Evolutionary conservation across 306 rosid genomes (phyloP).

Genomic region (Quercus cerris): DNA sequence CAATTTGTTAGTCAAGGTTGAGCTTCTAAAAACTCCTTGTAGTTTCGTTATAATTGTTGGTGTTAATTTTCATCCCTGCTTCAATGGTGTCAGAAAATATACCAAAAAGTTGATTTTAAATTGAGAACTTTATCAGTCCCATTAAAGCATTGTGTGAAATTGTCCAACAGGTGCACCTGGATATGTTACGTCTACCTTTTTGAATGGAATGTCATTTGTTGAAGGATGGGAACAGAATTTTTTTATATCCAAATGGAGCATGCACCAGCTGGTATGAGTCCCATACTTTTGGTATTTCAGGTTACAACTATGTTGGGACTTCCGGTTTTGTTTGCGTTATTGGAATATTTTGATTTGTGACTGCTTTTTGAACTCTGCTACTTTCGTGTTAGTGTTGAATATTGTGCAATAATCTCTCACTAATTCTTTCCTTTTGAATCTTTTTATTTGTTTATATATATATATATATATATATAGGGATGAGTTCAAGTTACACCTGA

Average conservation of each 20-base stretch:
- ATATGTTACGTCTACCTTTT: slow-evolving; percentile 58
- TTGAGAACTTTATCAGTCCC: neutral
- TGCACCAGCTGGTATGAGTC: slow-evolving; percentile 90
- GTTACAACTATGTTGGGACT: neutral
- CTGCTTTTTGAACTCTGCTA: neutral
- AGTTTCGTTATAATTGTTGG: neutral
- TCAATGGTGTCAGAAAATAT: too few species aligned
- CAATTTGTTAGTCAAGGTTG: neutral
- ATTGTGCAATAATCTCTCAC: neutral
- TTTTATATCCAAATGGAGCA: slow-evolving; percentile 94
- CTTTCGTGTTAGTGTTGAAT: neutral
- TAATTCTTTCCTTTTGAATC: neutral
- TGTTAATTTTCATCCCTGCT: too few species aligned
- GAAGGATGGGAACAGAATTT: slow-evolving; percentile 91
- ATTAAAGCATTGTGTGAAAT: slow-evolving; percentile 1
- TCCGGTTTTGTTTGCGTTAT: neutral
- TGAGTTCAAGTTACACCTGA: too few species aligned
- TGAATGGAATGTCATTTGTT: slow-evolving; percentile 93
- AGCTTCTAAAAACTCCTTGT: neutral
- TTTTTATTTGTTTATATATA: neutral
- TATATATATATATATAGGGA: too few species aligned
- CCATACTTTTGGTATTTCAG: slow-evolving; percentile 9
- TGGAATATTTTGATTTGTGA: neutral
- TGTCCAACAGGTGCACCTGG: slow-evolving; percentile 91
- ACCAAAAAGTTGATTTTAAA: too few species aligned